Evolutionary conservation across 345 rosid genomes (phyloP), one percentile per base, ranked within the genome.

Genomic region (Populus simonii): DNA sequence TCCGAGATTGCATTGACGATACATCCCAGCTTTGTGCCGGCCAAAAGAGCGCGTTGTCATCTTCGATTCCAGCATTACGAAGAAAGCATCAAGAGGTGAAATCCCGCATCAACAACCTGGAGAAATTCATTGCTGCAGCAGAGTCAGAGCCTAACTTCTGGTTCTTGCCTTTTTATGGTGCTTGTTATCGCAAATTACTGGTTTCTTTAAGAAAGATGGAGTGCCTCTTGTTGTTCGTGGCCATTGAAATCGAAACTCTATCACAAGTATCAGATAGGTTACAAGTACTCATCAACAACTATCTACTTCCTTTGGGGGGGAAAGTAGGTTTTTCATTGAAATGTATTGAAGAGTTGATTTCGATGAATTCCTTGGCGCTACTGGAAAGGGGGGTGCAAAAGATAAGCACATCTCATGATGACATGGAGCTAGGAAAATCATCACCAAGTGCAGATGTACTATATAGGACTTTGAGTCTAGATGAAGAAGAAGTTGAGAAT

Each of bases 71-170:
- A 29, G 78, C 70, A 55, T 73, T 85, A 45, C 68, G 83, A 78
- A 76, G 66, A 68, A 89, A 78, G 76, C 89, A 83, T 43, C 76
- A 43, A 68, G 83, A 66, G 57, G 84, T 88, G 74, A 77, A 70
- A 78, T 80, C 79, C 20, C 89, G 77, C 12, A 66, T 87, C 45
- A 67, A 74, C 18, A 69, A 72, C 4, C 72, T 89, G 61, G 83
- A 84, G 74, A 84, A 73, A 12, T 82, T 88, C 33, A 84, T 83
- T 35, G 66, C 71, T 78, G 92, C 89, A 77, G 94, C 92, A 16
- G 67, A 84, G 51, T 23, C 57, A 20, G 97, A 89, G 79, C 93
- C 94, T n/a, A 83, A 86, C 49, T 71, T 92, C 76, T 84, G 90
- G 75, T 87, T 90, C 84, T 74, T 80, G 65, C 89, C 87, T 35